These are phyloP conservation scores for Quercus suber DNA, from an alignment of 306 rosid genomes.

Conservation along the genomic window DNA sequence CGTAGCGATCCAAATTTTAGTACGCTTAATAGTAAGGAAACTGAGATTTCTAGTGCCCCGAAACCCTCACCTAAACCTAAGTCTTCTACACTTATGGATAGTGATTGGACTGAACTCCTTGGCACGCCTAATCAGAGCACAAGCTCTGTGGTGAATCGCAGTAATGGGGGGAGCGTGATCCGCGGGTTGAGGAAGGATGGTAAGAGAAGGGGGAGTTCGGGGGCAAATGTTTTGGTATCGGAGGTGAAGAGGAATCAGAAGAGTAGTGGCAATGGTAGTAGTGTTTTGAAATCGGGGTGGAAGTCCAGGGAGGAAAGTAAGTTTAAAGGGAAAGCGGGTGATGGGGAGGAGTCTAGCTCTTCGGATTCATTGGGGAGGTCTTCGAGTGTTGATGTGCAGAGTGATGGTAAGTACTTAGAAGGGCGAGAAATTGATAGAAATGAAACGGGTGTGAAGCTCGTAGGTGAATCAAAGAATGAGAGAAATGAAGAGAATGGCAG, in stretches of 20 bases:
- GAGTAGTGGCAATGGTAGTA: slow-evolving; percentile 17
- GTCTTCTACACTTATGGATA: slow-evolving; percentile 53
- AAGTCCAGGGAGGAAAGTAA: slow-evolving; percentile 42
- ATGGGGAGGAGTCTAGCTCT: slow-evolving; percentile 56
- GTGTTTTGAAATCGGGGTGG: slow-evolving; percentile 30
- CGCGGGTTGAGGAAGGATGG: slow-evolving; percentile 52
- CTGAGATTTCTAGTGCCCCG: slow-evolving; percentile 34
- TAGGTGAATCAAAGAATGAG: slow-evolving; percentile 27
- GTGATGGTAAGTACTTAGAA: slow-evolving; percentile 32
- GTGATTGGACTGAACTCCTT: slow-evolving; percentile 92
- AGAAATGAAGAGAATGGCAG: slow-evolving; percentile 36
- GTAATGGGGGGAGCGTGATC: slow-evolving; percentile 36
- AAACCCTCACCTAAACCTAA: slow-evolving; percentile 46
- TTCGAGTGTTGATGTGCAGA: slow-evolving; percentile 42
- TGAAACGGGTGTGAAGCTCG: slow-evolving; percentile 31
- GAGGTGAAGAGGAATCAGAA: slow-evolving; percentile 53
- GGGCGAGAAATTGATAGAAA: slow-evolving; percentile 27
- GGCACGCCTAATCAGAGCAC: slow-evolving; percentile 47
- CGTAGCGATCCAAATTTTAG: slow-evolving; percentile 51
- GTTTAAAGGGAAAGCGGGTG: slow-evolving; percentile 53
- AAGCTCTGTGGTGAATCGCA: slow-evolving; percentile 34
- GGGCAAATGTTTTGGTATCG: slow-evolving; percentile 28
- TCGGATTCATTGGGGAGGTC: slow-evolving; percentile 40
- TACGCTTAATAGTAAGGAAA: slow-evolving; percentile 19
- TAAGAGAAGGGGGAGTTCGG: slow-evolving; percentile 43